These are phyloP conservation scores for Neonectria sp. DNA, from an alignment of 2,329 filamentous ascomycete genomes.

Conservation along the genomic window DNA sequence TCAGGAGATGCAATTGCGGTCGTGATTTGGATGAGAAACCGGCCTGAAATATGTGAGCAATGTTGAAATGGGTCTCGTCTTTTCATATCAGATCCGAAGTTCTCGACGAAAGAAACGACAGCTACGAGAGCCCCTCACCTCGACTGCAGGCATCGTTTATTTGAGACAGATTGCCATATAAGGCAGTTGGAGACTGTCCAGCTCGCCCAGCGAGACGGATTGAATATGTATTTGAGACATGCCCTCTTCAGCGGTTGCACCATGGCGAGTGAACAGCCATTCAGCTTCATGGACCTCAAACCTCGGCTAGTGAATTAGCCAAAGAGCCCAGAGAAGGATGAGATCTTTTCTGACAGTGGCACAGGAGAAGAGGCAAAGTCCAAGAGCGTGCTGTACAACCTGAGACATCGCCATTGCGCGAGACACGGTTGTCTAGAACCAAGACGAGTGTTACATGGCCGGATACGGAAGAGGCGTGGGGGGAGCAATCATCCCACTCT, in stretches of 20 bases:
- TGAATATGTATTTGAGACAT: constrained; percentile 54
- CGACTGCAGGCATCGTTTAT: constrained; percentile 36
- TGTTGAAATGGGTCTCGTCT: constrained; percentile 18
- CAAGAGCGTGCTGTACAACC: constrained; percentile 57
- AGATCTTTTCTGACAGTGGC: constrained; percentile 53
- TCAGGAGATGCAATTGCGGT: neutral
- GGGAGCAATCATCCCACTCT: neutral
- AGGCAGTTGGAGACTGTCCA: constrained; percentile 37
- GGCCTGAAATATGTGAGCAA: neutral
- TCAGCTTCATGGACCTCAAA: constrained; percentile 43
- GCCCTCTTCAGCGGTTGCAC: constrained; percentile 43
- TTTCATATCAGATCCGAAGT: constrained; percentile 38
- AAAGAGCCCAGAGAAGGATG: constrained; percentile 32
- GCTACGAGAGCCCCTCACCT: constrained; percentile 18
- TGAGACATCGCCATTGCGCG: constrained; percentile 29
- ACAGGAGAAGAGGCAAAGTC: constrained; percentile 48
- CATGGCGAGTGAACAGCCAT: constrained; percentile 37
- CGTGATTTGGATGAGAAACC: neutral
- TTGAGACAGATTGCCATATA: constrained; percentile 46
- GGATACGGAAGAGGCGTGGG: constrained; percentile 13
- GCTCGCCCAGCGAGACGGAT: constrained; percentile 39
- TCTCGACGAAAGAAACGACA: constrained; percentile 15
- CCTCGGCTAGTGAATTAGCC: constrained; percentile 27
- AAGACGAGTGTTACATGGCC: constrained; percentile 30
- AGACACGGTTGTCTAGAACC: constrained; percentile 39